Evolutionary conservation across 208 protist species (phyloP).

Genomic region (Trichomonas vaginalis): DNA sequence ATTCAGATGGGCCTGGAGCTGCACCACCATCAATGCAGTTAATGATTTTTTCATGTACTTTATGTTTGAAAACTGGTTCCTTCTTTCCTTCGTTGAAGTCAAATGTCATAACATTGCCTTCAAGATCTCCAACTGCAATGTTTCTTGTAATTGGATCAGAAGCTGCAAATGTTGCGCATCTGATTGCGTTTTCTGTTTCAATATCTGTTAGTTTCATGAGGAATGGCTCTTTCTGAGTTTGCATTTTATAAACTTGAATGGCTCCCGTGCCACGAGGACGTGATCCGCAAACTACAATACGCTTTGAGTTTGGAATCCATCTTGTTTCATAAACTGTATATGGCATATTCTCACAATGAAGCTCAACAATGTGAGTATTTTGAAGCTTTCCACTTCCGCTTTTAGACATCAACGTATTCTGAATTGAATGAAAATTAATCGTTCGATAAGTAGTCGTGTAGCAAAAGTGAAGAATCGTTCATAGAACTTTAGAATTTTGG

Average conservation of each 20-base stretch:
- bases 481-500: too few relatives aligned
- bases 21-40: conserved; percentile 39
- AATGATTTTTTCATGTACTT: conserved; percentile 31
- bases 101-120: conserved; percentile 24
- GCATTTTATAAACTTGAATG: conserved; percentile 31
- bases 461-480: too few relatives aligned
- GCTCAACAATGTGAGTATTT: not conserved
- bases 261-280: conserved; percentile 29
- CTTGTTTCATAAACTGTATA: conserved; percentile 26
- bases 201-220: conserved; percentile 18
- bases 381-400: not conserved
- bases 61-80: conserved; percentile 22
- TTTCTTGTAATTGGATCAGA: conserved; percentile 24
- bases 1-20: conserved; percentile 33
- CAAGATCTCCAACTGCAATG: conserved; percentile 34
- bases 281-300: conserved; percentile 31
- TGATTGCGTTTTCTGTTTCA: conserved; percentile 21
- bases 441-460: too few relatives aligned
- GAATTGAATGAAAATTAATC: too few relatives aligned
- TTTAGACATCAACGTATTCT: not conserved
- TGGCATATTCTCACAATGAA: not conserved
- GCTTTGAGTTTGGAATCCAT: conserved; percentile 31
- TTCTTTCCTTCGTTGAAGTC: conserved; percentile 19
- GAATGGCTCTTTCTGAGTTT: not conserved
- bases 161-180: conserved; percentile 36